Evolutionary conservation across 768 basidiomycete genomes (phyloP), one percentile per base, ranked within the genome.

Genomic region (Neoboletus subvelutipes): DNA sequence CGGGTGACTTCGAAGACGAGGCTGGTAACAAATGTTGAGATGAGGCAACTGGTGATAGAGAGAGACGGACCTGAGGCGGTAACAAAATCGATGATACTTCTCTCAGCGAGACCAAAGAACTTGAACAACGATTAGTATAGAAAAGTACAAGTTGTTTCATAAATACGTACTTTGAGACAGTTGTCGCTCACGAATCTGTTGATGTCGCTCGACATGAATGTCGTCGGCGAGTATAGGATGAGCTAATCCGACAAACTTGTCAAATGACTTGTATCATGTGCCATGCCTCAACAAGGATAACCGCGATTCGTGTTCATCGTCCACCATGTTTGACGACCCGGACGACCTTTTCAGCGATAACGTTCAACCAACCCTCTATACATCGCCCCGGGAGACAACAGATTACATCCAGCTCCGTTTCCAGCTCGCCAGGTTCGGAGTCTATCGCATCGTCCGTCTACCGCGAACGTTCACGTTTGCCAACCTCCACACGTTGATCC

Each of bases 101-200:
- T 80, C 74, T 96, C 90, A 22, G 94, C 86, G 45, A 92, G 81
- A 54, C 90, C 90, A 64, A 95, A 88, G 63, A 94, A 81, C 90
- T 92, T 63, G 15, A 57, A 29, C 15, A 39, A 52, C 2, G n/a
- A 28, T 55, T 4, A 48, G 46, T 7, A 50, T 0, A 59, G 54
- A 47, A 15, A 26, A n/a, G 22, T 11, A 13, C 1, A 47, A 2
- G n/a, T 31, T 24, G n/a, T 52, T 13, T 40, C 18, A n/a, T 41
- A 10, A 36, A 11, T 37, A 50, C 84, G 62, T 66, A 89, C 89
- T 56, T 77, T 80, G 57, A 91, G 79, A 50, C 82, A 82, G 72
- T 90, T 90, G 75, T 92, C 90, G 73, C 85, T 88, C 60, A 92
- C 83, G 69, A 87, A 92, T 57, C 83, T 77, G 61, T 86, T 78